Percentiles rank a stretch among this genome's conserved stretches.
Evolutionary conservation across 306 rosid genomes (phyloP).

Genomic region (Castanea sativa): DNA sequence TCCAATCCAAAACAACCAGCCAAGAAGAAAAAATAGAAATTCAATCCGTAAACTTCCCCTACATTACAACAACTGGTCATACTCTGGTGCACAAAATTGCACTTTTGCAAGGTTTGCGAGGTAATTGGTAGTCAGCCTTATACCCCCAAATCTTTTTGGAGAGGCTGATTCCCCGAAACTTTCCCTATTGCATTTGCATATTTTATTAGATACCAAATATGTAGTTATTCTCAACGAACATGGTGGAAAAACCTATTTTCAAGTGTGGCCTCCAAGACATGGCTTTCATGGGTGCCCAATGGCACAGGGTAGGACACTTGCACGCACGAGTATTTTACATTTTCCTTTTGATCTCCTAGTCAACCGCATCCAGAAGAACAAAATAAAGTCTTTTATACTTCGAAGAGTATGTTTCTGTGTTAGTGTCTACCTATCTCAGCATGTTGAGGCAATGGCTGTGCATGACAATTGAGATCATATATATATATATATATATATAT

Average conservation of each 20-base stretch:
- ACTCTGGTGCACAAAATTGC: no score
- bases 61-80: neutral
- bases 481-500: no score
- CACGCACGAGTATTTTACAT: neutral
- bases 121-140: no score
- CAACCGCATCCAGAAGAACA: neutral
- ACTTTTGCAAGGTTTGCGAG: no score
- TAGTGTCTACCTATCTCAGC: neutral
- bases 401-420: neutral
- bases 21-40: neutral
- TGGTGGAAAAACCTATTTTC: neutral
- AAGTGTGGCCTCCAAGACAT: conserved; percentile 12
- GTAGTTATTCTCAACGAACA: neutral
- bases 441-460: neutral
- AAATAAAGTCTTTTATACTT: neutral
- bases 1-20: no score
- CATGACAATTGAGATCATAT: neutral
- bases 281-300: neutral
- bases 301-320: neutral
- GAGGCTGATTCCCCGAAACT: neutral
- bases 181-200: neutral
- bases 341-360: neutral
- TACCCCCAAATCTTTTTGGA: no score
- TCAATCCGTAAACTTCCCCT: neutral
- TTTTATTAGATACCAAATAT: neutral